These are phyloP conservation scores for Stachybotrys elegans DNA, from an alignment of 2,329 filamentous ascomycete species.

Conservation along the genomic window DNA sequence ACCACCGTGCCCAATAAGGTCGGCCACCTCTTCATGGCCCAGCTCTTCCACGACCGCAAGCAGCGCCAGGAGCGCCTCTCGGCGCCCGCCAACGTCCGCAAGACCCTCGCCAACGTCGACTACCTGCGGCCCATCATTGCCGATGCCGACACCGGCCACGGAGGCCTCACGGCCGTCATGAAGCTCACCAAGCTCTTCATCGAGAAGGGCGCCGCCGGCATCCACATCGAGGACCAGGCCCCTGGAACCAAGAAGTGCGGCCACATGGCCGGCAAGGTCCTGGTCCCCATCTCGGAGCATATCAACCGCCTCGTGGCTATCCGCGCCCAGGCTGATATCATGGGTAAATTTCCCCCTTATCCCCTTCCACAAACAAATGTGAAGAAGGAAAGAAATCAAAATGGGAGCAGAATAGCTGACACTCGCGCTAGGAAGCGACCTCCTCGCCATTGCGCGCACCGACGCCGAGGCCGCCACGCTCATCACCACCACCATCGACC, in stretches of 20 bases:
- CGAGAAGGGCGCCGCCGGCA: conserved; percentile 93
- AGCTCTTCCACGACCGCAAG: conserved; percentile 99
- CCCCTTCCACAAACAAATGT: conserved; percentile 11
- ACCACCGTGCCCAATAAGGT: conserved; percentile 99
- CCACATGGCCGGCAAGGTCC: conserved; percentile 97
- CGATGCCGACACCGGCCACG: conserved; percentile 95
- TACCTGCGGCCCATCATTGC: conserved; percentile 95
- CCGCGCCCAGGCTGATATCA: conserved; percentile 95
- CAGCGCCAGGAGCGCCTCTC: conserved; percentile 91
- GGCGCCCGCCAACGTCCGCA: conserved; percentile 66
- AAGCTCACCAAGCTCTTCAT: conserved; percentile 98
- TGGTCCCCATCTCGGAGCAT: conserved; percentile 95
- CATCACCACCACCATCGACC: conserved; percentile 94
- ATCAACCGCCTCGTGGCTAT: conserved; percentile 97
- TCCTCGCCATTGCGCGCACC: conserved; percentile 87
- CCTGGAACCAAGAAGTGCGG: conserved; percentile 99
- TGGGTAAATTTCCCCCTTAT: conserved; percentile 55
- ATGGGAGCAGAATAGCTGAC: conserved; percentile 7
- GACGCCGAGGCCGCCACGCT: conserved; percentile 97
- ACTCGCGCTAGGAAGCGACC: conserved; percentile 60
- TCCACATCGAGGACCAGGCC: conserved; percentile 98
- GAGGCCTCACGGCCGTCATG: conserved; percentile 97
- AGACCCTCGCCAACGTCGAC: conserved; percentile 74
- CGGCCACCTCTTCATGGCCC: conserved; percentile 93
- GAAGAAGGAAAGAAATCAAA: not conserved